phyloP scores from a whole-genome alignment of 1,284 basidiomycete species.

The Pterula multifida region DNA sequence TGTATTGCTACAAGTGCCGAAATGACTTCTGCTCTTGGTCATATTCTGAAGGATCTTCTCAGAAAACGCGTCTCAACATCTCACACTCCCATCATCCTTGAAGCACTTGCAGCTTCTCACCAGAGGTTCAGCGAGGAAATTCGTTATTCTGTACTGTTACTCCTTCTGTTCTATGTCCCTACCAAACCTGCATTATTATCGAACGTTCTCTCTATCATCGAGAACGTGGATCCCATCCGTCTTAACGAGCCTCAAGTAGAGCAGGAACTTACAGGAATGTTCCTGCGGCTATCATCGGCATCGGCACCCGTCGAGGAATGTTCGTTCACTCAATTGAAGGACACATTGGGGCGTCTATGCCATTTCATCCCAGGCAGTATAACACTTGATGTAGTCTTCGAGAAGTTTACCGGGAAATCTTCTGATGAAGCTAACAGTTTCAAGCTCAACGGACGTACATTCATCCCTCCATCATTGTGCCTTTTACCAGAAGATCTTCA shows the following conservation, averaged over 20 bases:
- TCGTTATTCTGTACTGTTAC: background rate
- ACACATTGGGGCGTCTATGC: background rate
- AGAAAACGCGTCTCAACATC: slow-evolving; percentile 10
- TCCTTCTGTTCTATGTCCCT: background rate
- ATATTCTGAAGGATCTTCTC: slow-evolving; percentile 19
- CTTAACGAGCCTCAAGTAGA: background rate
- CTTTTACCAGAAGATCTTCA: slow-evolving; percentile 10
- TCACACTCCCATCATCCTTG: background rate
- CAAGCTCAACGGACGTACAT: too few species aligned
- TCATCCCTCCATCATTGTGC: too few species aligned
- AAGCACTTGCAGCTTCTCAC: background rate
- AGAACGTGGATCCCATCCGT: background rate
- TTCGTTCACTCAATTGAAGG: background rate
- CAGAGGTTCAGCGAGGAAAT: background rate
- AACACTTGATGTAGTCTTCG: background rate
- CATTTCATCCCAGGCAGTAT: background rate
- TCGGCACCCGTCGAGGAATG: background rate
- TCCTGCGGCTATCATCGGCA: background rate
- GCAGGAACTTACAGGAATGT: background rate
- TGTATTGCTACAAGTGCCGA: slow-evolving; percentile 12
- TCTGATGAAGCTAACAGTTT: too few species aligned
- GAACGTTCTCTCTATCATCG: background rate
- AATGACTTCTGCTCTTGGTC: slow-evolving; percentile 19
- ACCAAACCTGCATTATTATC: background rate
- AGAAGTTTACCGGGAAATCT: background rate